Percentiles rank a stretch among this genome's conserved stretches.
These are phyloP conservation scores for Rosellinia necatrix DNA, from an alignment of 2,329 filamentous ascomycete species.

Conservation along the genomic window DNA sequence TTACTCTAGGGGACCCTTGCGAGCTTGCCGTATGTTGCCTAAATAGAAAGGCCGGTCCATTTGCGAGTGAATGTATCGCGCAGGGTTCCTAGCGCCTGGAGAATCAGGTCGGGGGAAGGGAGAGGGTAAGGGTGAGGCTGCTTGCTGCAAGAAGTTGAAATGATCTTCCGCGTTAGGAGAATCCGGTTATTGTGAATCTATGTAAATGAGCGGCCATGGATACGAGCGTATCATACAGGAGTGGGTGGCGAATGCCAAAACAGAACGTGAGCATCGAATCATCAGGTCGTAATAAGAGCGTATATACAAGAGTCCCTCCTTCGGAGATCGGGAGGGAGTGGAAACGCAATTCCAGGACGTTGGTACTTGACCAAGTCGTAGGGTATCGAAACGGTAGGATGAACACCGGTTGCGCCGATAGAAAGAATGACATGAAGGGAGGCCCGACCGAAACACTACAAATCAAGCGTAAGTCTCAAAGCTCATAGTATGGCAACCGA, in stretches of 20 bases:
- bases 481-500: not conserved
- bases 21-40: too few relatives aligned
- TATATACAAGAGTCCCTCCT: conserved; percentile 5
- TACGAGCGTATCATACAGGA: conserved; percentile 15
- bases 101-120: too few relatives aligned
- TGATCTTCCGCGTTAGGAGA: not conserved
- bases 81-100: too few relatives aligned
- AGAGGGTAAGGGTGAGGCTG: conserved; percentile 36
- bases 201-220: conserved; percentile 6
- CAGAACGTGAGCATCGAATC: conserved; percentile 15
- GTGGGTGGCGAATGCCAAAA: not conserved
- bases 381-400: conserved; percentile 10
- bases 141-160: not conserved
- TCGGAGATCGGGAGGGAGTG: not conserved
- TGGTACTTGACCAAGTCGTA: not conserved
- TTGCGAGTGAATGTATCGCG: too few relatives aligned
- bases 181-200: not conserved
- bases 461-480: not conserved
- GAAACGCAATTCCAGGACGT: conserved; percentile 5
- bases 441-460: not conserved
- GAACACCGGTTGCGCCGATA: conserved; percentile 11
- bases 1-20: too few relatives aligned
- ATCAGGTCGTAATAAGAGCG: conserved; percentile 21
- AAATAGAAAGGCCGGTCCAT: too few relatives aligned
- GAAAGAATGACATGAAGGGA: conserved; percentile 1